Evolutionary conservation across 1,284 basidiomycete genomes (phyloP).

Genomic region (Ganoderma lucidum): DNA sequence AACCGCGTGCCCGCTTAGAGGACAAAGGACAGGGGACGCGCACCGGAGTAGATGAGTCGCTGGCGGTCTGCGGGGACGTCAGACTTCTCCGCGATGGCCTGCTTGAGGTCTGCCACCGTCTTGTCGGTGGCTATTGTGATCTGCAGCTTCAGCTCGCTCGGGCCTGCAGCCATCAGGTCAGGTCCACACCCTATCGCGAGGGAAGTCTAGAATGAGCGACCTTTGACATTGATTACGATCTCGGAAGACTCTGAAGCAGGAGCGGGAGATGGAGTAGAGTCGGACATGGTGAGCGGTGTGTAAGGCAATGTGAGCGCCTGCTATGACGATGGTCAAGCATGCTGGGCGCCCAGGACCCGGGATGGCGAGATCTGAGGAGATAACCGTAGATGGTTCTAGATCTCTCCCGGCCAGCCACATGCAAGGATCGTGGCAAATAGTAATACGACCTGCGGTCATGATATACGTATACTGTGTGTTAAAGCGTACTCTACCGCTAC

Average conservation of each 20-base stretch:
- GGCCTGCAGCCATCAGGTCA: constrained; percentile 55
- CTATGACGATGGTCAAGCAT: constrained; percentile 25
- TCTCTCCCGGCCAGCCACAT: constrained; percentile 1
- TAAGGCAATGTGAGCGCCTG: constrained; percentile 16
- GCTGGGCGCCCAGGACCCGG: constrained; percentile 17
- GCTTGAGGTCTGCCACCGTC: constrained; percentile 87
- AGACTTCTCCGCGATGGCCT: constrained; percentile 82
- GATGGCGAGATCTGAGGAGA: constrained; percentile 16
- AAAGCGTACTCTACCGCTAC: background rate
- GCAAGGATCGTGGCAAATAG: background rate
- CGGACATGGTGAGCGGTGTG: constrained; percentile 25
- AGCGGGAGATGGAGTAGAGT: constrained; percentile 43
- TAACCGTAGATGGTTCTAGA: constrained; percentile 27
- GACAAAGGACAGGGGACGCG: constrained; percentile 34
- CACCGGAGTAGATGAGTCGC: constrained; percentile 88
- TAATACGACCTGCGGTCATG: background rate
- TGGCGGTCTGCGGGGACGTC: constrained; percentile 89
- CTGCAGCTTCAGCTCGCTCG: constrained; percentile 89
- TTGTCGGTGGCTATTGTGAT: constrained; percentile 82
- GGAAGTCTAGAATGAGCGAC: constrained; percentile 43
- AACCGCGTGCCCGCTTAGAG: background rate
- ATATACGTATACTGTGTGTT: background rate
- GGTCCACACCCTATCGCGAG: too few relatives aligned
- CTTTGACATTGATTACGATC: constrained; percentile 82
- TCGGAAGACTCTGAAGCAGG: constrained; percentile 50